A percentile compares a stretch with the other conserved stretches of the same genome.
Evolutionary conservation across 164 flowering plant species (phyloP).

Genomic region (Kingdonia uniflora): DNA sequence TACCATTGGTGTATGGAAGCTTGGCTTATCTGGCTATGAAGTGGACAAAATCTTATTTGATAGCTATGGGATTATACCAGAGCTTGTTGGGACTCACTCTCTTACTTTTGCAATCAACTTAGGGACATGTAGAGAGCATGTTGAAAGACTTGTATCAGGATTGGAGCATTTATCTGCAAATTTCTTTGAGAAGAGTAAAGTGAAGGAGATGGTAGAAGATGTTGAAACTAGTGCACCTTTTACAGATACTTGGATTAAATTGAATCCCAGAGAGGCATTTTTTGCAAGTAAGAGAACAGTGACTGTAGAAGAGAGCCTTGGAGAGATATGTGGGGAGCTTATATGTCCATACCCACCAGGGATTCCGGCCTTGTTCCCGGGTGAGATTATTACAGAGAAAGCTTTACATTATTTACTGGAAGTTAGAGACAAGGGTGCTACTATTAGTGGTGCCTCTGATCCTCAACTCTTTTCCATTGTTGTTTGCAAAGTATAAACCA

Average conservation of each 20-base stretch:
- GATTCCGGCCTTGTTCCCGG: constrained; percentile 46
- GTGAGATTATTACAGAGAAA: constrained; percentile 35
- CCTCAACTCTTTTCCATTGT: constrained; percentile 33
- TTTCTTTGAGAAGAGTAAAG: not conserved
- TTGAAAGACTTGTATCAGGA: constrained; percentile 29
- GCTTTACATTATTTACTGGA: constrained; percentile 38
- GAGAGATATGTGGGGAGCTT: constrained; percentile 45
- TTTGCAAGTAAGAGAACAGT: constrained; percentile 44
- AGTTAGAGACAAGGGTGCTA: constrained; percentile 34
- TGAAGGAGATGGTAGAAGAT: constrained; percentile 3
- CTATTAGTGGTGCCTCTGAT: constrained; percentile 45
- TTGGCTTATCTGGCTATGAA: constrained; percentile 42
- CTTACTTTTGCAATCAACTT: constrained; percentile 32
- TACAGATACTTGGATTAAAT: constrained; percentile 22
- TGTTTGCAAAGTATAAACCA: constrained; percentile 23
- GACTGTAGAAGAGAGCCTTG: constrained; percentile 27
- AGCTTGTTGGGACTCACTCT: constrained; percentile 34
- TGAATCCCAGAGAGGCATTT: constrained; percentile 79
- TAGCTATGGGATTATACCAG: constrained; percentile 28
- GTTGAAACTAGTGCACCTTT: constrained; percentile 18
- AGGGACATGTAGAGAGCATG: constrained; percentile 33
- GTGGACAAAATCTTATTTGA: constrained; percentile 34
- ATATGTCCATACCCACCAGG: constrained; percentile 63
- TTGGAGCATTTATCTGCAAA: constrained; percentile 21
- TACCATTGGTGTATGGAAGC: constrained; percentile 29